Evolutionary conservation across 2,329 filamentous ascomycete species (phyloP), one percentile per base, ranked within the genome.

Genomic region (Hawksworthiomyces lignivorus): DNA sequence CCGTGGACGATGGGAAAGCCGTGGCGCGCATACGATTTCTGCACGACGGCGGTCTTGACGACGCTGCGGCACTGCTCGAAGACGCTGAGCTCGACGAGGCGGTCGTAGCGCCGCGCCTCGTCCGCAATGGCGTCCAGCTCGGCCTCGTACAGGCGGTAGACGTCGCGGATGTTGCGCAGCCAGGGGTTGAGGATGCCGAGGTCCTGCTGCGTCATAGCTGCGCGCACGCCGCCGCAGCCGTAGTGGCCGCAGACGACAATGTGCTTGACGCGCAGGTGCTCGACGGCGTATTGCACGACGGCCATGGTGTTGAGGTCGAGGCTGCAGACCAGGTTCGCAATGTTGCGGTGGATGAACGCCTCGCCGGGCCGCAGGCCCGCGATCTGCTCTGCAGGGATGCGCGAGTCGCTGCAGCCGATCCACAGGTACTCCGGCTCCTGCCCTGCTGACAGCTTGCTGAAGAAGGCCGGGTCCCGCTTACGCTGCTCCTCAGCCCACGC

Each of bases 281-380:
- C 70, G 50, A 95, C 87, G 50, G 87, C 85, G 60, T 88, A 96
- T 59, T 92, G 81, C 63, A 95, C 86, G 54, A 94, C 45, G 15
- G 41, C 22, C 48, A 46, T 46, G 36, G 37, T 43, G 19, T 48
- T 50, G 43, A 46, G 38, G 59, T 96, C 89, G 49, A 79, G 82
- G 58, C 81, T 78, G 65, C 80, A 79, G 44, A 94, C 74, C 50
- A 94, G 73, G 70, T 95, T 95, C 65, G 87, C 88, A 62, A 95
- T 94, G 69, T 96, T 95, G 64, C 89, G 85, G 72, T 94, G 87
- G 52, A 94, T 83, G 62, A 95, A 96, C 55, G 90, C 83, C 64
- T 95, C 87, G 52, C 88, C 88, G n/a, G 88, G 86, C 57, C 84
- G 72, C 43, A 90, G 75, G 51, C 84, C 82, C 35, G 87, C 80